phyloP scores from a whole-genome alignment of 176 grass and related monocot genomes.

The Cenchrus americanus region DNA sequence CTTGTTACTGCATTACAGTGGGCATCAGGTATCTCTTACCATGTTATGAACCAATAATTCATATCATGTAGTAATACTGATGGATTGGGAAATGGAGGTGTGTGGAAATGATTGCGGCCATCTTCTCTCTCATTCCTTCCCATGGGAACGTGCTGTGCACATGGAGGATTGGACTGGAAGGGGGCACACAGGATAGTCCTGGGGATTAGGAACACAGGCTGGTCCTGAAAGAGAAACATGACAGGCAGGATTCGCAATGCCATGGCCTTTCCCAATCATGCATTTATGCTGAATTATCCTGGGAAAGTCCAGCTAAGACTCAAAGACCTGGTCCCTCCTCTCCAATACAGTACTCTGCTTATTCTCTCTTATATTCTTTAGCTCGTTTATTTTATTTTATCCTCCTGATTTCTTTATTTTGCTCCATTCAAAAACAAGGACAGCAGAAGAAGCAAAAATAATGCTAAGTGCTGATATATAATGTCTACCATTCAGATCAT shows the following conservation, averaged over 20 bases:
- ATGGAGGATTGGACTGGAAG: slow-evolving; percentile 48
- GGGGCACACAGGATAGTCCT: slow-evolving; percentile 55
- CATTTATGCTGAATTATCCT: slow-evolving; percentile 50
- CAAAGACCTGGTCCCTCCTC: slow-evolving; percentile 35
- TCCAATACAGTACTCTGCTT: slow-evolving; percentile 35
- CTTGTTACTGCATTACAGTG: slow-evolving; percentile 15
- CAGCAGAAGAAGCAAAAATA: no score
- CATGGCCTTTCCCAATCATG: slow-evolving; percentile 49
- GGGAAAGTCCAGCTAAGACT: slow-evolving; percentile 50
- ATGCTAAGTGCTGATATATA: not conserved
- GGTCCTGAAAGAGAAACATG: slow-evolving; percentile 56
- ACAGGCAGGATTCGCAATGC: slow-evolving; percentile 50
- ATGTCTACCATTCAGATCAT: not conserved
- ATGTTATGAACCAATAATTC: slow-evolving; percentile 42
- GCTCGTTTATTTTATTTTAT: slow-evolving; percentile 34
- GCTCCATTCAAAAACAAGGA: not conserved
- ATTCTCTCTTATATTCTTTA: slow-evolving; percentile 20
- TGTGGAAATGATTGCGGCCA: slow-evolving; percentile 26
- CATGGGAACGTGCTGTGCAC: slow-evolving; percentile 40
- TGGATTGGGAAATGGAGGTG: slow-evolving; percentile 22
- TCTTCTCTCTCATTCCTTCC: slow-evolving; percentile 17
- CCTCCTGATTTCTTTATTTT: slow-evolving; percentile 21
- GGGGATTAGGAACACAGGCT: slow-evolving; percentile 50
- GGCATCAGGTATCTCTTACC: slow-evolving; percentile 23
- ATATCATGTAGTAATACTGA: slow-evolving; percentile 35